Evolutionary conservation across 2,329 filamentous ascomycete species (phyloP), one percentile per base, ranked within the genome.

Genomic region (Diatrype stigma): DNA sequence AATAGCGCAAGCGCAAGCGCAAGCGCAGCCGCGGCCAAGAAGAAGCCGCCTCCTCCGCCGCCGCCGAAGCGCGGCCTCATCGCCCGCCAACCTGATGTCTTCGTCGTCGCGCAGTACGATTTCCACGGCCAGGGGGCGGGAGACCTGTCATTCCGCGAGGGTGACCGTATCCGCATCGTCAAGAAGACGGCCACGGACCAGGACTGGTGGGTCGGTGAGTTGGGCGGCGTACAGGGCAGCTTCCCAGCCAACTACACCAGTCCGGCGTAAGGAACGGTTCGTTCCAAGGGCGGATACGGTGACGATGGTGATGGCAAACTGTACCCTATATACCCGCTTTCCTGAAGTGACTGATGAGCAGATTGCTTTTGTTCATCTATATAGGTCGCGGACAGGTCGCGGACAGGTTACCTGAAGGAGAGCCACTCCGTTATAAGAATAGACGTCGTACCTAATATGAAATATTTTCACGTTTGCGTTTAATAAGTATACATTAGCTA

Each of bases 181-280:
- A 89, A 89, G 72, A 90, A 87, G 73, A 94, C 90, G 2, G 80
- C 82, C 6, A 90, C 85, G 54, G 86, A 83, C 21, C 87, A 94
- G 69, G 90, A 94, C 65, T 95, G 90, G 89, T 95, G 90, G 90
- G 81, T 89, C 55, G 90, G 90, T 12, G 89, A 94, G 67, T 56
- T 92, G 14, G 74, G 75, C 38, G 89, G 89, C 0, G 67, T 74
- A 23, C 79, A 77, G 63, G 90, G 90, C 3, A 84, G 76, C 58
- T 95, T 95, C 65, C 90, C 90, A 1, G 90, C 90, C 6, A 95
- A 95, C 68, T 95, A 95, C 70, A 86, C 63, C 78, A 79, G 60
- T 51, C 65, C 6, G 58, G 56, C n/a, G n/a, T n/a, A n/a, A n/a
- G n/a, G n/a, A n/a, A n/a, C n/a, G n/a, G n/a, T n/a, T n/a, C n/a